Conservation (phyloP, 129 eudicot genomes). For the Artemisia argyi region DNA sequence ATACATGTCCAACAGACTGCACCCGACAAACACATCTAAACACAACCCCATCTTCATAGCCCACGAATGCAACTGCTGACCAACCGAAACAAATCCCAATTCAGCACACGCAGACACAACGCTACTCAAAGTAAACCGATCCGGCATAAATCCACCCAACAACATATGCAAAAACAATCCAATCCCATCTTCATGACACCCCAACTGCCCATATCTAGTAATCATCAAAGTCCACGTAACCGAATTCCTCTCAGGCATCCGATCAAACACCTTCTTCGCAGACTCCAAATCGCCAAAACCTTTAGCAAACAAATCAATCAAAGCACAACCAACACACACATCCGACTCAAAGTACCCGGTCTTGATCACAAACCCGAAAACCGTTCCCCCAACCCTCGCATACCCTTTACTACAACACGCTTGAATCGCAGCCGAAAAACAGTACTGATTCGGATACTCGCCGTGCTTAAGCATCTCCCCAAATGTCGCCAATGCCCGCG, state of each 20-base stretch:
- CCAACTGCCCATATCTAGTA: conserved; percentile 60
- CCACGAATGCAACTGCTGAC: conserved; percentile 61
- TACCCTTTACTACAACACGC: conserved; percentile 46
- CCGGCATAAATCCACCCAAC: conserved; percentile 46
- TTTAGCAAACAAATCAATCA: conserved; percentile 63
- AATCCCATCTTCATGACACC: conserved; percentile 42
- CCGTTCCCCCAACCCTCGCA: conserved; percentile 39
- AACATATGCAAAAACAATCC: conserved; percentile 53
- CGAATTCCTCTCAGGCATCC: conserved; percentile 51
- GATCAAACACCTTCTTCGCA: conserved; percentile 64
- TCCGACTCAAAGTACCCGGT: conserved; percentile 61
- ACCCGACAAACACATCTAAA: conserved; percentile 63
- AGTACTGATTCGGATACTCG: conserved; percentile 57
- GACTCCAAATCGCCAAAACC: conserved; percentile 55
- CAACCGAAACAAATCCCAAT: conserved; percentile 41
- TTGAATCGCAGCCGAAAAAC: conserved; percentile 57
- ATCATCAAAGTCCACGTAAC: conserved; percentile 78
- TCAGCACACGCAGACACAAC: conserved; percentile 68
- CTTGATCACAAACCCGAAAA: conserved; percentile 56
- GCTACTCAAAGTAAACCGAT: conserved; percentile 55
- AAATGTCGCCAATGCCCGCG: conserved; percentile 47
- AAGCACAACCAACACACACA: conserved; percentile 74
- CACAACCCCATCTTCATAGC: conserved; percentile 52
- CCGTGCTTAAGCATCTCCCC: conserved; percentile 60
- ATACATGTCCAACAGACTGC: conserved; percentile 85